Percentiles rank a stretch among this genome's conserved stretches.
These are phyloP conservation scores for Aphanomyces stellatus DNA, from an alignment of 352 stramenopile genomes.

Conservation along the genomic window DNA sequence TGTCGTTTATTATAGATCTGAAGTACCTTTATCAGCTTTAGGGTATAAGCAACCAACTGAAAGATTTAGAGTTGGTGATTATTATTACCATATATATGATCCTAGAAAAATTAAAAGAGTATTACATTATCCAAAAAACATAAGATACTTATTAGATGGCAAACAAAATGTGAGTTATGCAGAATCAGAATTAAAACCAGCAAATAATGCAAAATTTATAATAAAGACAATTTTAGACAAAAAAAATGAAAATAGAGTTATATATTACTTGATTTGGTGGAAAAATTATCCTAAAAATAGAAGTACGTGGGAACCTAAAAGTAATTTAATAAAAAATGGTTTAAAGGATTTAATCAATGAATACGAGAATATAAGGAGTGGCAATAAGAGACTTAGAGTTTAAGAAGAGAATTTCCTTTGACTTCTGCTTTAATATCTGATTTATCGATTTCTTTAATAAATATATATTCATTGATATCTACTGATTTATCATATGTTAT, in stretches of 20 bases:
- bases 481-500: slow-evolving; percentile 14
- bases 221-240: slow-evolving; percentile 13
- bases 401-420: slow-evolving; percentile 1
- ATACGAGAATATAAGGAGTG: slow-evolving; percentile 2
- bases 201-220: slow-evolving; percentile 18
- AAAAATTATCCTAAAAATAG: slow-evolving; percentile 15
- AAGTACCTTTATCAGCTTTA: slow-evolving; percentile 13
- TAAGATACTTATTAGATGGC: neutral
- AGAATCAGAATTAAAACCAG: neutral
- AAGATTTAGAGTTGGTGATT: slow-evolving; percentile 19
- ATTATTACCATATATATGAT: neutral
- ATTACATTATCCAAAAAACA: neutral
- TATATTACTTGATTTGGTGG: slow-evolving; percentile 16
- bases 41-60: slow-evolving; percentile 19
- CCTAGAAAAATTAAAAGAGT: slow-evolving; percentile 6
- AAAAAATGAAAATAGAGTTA: slow-evolving; percentile 10
- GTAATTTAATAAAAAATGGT: slow-evolving; percentile 5
- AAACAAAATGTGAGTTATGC: neutral
- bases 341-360: slow-evolving; percentile 15
- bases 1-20: slow-evolving; percentile 6
- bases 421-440: slow-evolving; percentile 1
- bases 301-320: slow-evolving; percentile 10
- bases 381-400: slow-evolving; percentile 8
- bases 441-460: slow-evolving; percentile 19
- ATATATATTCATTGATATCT: slow-evolving; percentile 16